Conservation (phyloP, 306 rosid genomes). For the Begonia masoniana region DNA sequence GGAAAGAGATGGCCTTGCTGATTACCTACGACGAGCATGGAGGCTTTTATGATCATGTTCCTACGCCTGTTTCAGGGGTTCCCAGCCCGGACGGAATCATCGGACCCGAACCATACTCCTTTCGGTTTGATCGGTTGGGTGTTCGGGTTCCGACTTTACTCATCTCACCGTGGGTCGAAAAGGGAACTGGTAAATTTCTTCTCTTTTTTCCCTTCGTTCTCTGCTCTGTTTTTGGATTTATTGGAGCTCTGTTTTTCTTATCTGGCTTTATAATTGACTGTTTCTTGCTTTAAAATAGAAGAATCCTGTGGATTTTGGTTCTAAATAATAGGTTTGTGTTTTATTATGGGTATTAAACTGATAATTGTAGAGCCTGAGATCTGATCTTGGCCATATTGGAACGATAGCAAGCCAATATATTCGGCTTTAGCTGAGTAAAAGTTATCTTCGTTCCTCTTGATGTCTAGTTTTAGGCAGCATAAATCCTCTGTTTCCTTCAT, state of each 20-base stretch:
- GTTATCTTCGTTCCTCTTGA: too few relatives aligned
- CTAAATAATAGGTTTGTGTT: too few relatives aligned
- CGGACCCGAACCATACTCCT: slow-evolving; percentile 69
- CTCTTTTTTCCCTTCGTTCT: background rate
- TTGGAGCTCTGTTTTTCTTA: background rate
- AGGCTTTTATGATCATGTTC: slow-evolving; percentile 86
- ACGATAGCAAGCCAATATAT: too few relatives aligned
- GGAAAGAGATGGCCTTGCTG: slow-evolving; percentile 79
- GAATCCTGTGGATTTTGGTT: too few relatives aligned
- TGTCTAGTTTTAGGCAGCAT: too few relatives aligned
- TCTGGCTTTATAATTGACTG: background rate
- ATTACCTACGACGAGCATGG: slow-evolving; percentile 94
- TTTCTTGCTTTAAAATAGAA: too few relatives aligned
- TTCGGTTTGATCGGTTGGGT: slow-evolving; percentile 72
- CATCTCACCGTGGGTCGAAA: slow-evolving; percentile 82
- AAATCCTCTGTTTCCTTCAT: too few relatives aligned
- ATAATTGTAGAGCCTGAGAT: too few relatives aligned
- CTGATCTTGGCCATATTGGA: too few relatives aligned
- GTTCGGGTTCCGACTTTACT: slow-evolving; percentile 78
- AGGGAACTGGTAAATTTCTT: slow-evolving; percentile 57
- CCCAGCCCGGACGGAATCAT: slow-evolving; percentile 89
- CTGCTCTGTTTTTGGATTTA: background rate
- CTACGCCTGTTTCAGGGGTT: slow-evolving; percentile 65
- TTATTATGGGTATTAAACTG: too few relatives aligned
- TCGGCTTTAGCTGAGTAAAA: too few relatives aligned